A percentile compares a stretch with the other conserved stretches of the same genome.
Evolutionary conservation across 148 eudicot species (phyloP).

Genomic region (Pouteria glomerata): DNA sequence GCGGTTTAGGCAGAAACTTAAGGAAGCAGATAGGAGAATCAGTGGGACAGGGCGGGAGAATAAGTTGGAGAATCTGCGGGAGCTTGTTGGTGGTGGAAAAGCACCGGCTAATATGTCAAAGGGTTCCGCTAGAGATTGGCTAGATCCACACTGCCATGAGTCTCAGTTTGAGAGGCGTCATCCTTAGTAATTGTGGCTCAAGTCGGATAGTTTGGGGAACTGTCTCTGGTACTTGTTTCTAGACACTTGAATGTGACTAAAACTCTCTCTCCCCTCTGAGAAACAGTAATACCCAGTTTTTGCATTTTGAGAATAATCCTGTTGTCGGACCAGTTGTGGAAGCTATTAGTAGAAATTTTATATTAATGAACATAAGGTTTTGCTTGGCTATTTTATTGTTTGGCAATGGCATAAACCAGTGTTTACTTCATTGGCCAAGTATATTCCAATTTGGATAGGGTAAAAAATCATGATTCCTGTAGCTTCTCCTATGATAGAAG

Average conservation of each 20-base stretch:
- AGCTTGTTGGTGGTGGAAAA: conserved; percentile 71
- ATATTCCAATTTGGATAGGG: neutral
- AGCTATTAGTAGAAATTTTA: neutral
- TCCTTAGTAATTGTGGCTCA: conserved; percentile 23
- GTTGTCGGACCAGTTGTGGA: neutral
- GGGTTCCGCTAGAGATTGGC: conserved; percentile 74
- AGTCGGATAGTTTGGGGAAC: neutral
- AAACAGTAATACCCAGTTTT: no score
- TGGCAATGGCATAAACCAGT: neutral
- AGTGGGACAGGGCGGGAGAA: conserved; percentile 71
- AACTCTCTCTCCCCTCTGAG: neutral
- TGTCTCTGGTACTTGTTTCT: neutral
- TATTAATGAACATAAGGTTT: neutral
- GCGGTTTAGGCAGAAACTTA: conserved; percentile 80
- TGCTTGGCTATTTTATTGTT: neutral
- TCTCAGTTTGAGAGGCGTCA: conserved; percentile 57
- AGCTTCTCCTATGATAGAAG: neutral
- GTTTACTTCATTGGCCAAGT: neutral
- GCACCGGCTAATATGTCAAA: conserved; percentile 34
- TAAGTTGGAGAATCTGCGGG: conserved; percentile 68
- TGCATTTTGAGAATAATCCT: conserved; percentile 11
- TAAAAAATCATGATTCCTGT: neutral
- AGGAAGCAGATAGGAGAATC: conserved; percentile 69
- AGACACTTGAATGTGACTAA: neutral
- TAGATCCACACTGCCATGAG: conserved; percentile 92